Evolutionary conservation across 306 rosid genomes (phyloP), one percentile per base, ranked within the genome.

Genomic region (Prunus mume): DNA sequence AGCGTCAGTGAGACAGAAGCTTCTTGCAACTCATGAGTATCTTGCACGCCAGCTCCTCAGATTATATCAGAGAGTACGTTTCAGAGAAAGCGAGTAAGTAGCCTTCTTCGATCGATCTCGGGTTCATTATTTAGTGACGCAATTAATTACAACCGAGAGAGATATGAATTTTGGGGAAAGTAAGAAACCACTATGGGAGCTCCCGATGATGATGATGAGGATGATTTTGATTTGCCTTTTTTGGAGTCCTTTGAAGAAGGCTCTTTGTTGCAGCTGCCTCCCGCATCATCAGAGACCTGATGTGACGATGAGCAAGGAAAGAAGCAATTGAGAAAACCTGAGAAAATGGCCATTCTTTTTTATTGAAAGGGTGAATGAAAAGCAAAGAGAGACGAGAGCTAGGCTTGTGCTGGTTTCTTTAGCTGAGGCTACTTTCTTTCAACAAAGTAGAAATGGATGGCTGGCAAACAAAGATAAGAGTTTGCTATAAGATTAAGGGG

Each of bases 141-240:
- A 38, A 38, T 38, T 38, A 38, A 38, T 68, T 52, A 73, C 51
- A 52, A 14, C 45, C 76, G 55, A 66, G 76, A 78, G 32, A 70
- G 14, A 19, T 14, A 14, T 30, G 76, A 70, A 25, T 78, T 78
- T 3, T 60, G 41, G 20, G 81, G 65, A 30, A 78, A 78, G 71
- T 61, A 7, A 52, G 76, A 49, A 5, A 70, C 70, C 14, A 78
- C 41, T 25, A 70, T 30, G n/a, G 76, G 76, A 61, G 76, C 81
- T 61, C n/a, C 56, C 5, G 55, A 58, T 14, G 50, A 69, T 3
- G 69, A 45, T 19, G 65, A 34, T 12, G 22, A 58, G 10, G 64
- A 64, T 19, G 74, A 71, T 71, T 30, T 55, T 7, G 49, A n/a
- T 10, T 62, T 61, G 22, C 41, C 17, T 25, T 70, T 78, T 10